phyloP scores from a whole-genome alignment of 164 flowering plant genomes.

The Saururus chinensis region DNA sequence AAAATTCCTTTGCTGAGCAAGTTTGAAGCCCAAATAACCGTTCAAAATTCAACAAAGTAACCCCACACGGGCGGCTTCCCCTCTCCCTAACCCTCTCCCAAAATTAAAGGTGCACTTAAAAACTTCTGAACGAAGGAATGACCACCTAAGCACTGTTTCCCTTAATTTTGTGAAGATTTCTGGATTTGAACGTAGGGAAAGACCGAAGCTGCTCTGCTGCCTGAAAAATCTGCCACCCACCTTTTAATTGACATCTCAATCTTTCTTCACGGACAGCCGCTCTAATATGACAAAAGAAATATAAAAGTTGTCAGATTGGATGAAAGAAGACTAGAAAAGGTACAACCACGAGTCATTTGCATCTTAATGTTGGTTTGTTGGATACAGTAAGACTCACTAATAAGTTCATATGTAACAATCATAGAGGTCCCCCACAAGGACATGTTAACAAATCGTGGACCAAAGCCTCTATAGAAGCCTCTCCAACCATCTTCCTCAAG shows the following conservation, averaged over 20 bases:
- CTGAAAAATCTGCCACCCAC: not conserved
- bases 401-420: constrained; percentile 79
- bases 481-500: constrained; percentile 79
- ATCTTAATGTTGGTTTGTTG: not conserved
- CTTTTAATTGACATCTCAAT: constrained; percentile 5
- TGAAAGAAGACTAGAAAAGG: not conserved
- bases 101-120: not conserved
- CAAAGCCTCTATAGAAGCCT: constrained; percentile 85
- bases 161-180: not conserved
- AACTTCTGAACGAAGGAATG: not conserved
- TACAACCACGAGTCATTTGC: not conserved
- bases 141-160: not conserved
- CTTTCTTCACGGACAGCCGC: constrained; percentile 37
- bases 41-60: too few species aligned
- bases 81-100: not conserved
- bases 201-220: not conserved
- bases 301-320: too few species aligned
- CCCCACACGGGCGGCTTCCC: too few species aligned
- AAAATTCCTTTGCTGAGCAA: not conserved
- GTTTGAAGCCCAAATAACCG: not conserved
- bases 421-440: constrained; percentile 82
- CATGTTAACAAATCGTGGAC: constrained; percentile 86
- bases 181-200: not conserved
- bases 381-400: constrained; percentile 38
- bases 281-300: constrained; percentile 15